Evolutionary conservation across 768 basidiomycete genomes (phyloP), one percentile per base, ranked within the genome.

Genomic region (Neoboletus brunneissimus): DNA sequence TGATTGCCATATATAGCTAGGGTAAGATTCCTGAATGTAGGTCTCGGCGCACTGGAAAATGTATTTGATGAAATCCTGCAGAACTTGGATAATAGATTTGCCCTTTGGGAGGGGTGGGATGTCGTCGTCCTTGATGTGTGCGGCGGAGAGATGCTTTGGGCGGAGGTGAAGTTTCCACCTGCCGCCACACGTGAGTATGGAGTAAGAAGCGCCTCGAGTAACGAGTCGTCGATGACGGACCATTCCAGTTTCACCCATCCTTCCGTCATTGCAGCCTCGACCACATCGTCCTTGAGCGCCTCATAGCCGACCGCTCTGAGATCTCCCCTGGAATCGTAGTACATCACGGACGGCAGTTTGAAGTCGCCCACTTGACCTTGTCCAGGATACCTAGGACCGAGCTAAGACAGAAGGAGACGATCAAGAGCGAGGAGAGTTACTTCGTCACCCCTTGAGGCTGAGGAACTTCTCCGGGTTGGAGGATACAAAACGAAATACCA

Each of bases 271-370:
- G 76, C 76, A 15, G 52, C 47, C 35, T 76, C 72, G 2, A 63
- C 62, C 22, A 76, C 66, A 3, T 69, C 70, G 1, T 77, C 73
- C 13, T 64, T 62, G 22, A 72, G 64, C 0, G 77, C 74, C 61
- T 80, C 78, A 5, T 76, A 77, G 1, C 79, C 78, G 2, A 73
- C 69, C 2, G 75, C 73, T 37, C 67, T 64, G 7, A 77, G 67
- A 3, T 61, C 61, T 4, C 79, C 79, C 16, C 61, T 45, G 31
- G 61, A 46, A 48, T 78, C 75, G 48, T 81, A 81, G 56, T 76
- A 81, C 27, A 81, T 60, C 42, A 80, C 64, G 12, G 76, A 76
- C 0, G 80, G 79, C 16, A 80, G 74, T 58, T 80, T 80, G 40
- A 67, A 74, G 45, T 75, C 73, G 13, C 77, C 75, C 4, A 68